Base-by-base conservation (phyloP, 768 basidiomycete species). In the Pulveroboletus sp. region DNA sequence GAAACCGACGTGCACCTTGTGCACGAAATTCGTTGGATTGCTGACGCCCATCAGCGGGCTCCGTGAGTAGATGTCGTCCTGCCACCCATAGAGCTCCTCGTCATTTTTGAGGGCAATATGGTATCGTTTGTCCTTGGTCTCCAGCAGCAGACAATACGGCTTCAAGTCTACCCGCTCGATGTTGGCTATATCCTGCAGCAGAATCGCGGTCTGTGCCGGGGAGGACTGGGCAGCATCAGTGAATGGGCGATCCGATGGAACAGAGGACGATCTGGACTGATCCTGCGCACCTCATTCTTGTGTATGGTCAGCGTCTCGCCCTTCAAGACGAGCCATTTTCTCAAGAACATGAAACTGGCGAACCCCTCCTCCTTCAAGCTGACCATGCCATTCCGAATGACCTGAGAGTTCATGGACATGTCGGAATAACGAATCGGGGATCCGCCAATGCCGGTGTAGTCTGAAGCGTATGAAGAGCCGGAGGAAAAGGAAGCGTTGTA, bases 1-100 rank as follows among this genome's bases (percentile, higher is more conserved):
- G 60, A 94, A 97, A 3, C 93, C 94, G 49, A 98, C 95, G 69
- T 98, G 95, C 3, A 98, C 93, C 66, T 97, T 93, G 73, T 99
- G 95, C 0, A 97, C 92, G 63, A 99, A 98, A 69, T 99, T 95
- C 8, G 94, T 97, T 0, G 95, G 95, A 57, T 87, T 88, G 66
- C 86, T 86, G 37, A 94, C 89, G 23, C 95, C 92, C 84, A 94
- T 90, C 42, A 93, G 75, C 3, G 94, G 93, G 61, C 89, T 91
- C 40, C 93, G 81, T 6, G 81, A 82, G 70, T 98, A 97, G 52
- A 99, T 86, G 64, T 96, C 94, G 63, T 99, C 95, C 68, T 94
- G 89, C 94, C 94, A 98, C 16, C 85, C 85, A 61, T 99, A 99
- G n/a, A 99, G 77, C 62, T 99, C 95, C 58, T 94, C 92, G 63